These are phyloP conservation scores for Clarireedia sp. DNA, from an alignment of 2,329 filamentous ascomycete species.

Conservation along the genomic window DNA sequence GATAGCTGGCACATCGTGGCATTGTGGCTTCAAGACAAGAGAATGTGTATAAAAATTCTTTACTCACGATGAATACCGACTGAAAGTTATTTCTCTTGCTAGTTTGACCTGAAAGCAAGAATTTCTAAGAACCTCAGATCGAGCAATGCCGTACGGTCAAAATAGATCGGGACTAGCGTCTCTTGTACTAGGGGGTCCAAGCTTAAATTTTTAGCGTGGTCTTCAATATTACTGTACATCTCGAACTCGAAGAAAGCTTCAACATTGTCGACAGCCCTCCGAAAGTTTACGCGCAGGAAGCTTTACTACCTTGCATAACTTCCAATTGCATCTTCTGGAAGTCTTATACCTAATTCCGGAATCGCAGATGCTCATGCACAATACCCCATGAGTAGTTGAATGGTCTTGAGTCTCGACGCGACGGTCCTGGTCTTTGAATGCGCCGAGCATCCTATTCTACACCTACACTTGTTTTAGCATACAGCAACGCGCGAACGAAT, in stretches of 20 bases:
- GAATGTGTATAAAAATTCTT: not conserved
- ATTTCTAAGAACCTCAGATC: too few species aligned
- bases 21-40: not conserved
- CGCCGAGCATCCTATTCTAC: not conserved
- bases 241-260: not conserved
- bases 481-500: not conserved
- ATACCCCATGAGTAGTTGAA: not conserved
- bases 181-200: not conserved
- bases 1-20: not conserved
- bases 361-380: not conserved
- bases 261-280: not conserved
- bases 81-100: too few species aligned
- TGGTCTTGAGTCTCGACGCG: conserved; percentile 7
- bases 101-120: too few species aligned
- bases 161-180: not conserved
- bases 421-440: conserved; percentile 4
- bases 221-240: not conserved
- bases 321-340: not conserved
- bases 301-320: not conserved
- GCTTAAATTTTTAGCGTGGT: conserved; percentile 3
- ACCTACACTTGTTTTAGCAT: not conserved
- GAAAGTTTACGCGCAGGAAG: not conserved
- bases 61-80: not conserved
- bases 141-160: not conserved
- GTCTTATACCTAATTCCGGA: not conserved